phyloP scores from a whole-genome alignment of 768 basidiomycete genomes.

The Tubosaeta sp. region DNA sequence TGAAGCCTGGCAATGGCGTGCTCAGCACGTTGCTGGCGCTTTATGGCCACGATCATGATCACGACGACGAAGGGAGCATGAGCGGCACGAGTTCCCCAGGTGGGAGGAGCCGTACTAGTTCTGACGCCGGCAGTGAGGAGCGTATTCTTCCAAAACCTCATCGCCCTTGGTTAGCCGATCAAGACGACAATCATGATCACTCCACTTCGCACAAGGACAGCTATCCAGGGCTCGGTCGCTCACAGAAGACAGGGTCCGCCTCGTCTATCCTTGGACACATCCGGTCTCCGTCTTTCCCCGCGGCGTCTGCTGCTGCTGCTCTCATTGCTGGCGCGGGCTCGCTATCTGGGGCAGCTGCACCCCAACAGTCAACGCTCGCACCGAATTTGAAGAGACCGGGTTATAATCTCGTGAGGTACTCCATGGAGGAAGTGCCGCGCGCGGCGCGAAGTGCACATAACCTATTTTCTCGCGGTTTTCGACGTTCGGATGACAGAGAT shows the following conservation, averaged over 20 bases:
- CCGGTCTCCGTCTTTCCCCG: constrained; percentile 18
- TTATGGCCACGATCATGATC: constrained; percentile 38
- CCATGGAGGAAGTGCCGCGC: constrained; percentile 11
- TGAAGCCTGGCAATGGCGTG: constrained; percentile 45
- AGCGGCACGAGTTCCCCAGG: constrained; percentile 21
- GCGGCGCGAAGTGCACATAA: not conserved
- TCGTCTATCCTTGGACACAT: constrained; percentile 24
- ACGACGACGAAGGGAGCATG: constrained; percentile 26
- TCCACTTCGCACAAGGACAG: constrained; percentile 4
- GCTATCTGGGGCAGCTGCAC: constrained; percentile 58
- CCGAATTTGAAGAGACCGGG: constrained; percentile 63
- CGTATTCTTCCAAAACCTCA: constrained; percentile 14
- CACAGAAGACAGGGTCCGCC: constrained; percentile 20
- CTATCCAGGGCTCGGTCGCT: constrained; percentile 11
- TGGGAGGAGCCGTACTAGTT: constrained; percentile 18
- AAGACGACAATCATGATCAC: constrained; percentile 2
- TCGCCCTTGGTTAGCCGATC: constrained; percentile 19
- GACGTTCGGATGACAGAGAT: constrained; percentile 11
- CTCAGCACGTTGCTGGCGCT: constrained; percentile 63
- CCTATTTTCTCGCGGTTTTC: constrained; percentile 2
- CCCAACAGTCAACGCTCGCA: constrained; percentile 40
- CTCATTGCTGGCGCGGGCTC: constrained; percentile 69
- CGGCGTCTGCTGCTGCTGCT: constrained; percentile 39
- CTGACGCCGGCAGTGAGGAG: constrained; percentile 18
- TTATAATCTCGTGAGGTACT: constrained; percentile 59